Evolutionary conservation across 2,329 filamentous ascomycete genomes (phyloP), one percentile per base, ranked within the genome.

Genomic region (Colletotrichum sp.): DNA sequence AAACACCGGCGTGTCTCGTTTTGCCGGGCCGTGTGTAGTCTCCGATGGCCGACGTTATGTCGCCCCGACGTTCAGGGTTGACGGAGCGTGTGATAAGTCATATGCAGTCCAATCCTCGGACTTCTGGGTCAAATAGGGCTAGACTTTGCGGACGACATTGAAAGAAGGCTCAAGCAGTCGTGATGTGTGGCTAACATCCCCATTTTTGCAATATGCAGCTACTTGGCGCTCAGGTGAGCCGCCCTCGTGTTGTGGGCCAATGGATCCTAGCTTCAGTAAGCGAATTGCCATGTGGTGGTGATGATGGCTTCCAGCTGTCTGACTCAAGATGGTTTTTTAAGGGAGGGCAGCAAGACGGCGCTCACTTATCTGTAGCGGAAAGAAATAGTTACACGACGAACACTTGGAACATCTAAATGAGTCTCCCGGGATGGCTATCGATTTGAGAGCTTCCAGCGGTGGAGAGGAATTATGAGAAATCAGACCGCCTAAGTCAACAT

Each of bases 31-130:
- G 43, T 24, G 0, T 13, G n/a, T 18, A 52, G 43, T 7, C n/a
- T 3, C 43, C 43, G 43, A 2, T 21, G 43, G 43, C 43, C 43
- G 43, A 13, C 43, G n/a, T 52, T 2, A 52, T 52, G 16, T 4
- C 43, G 43, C 43, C 1, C 43, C 2, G 0, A 3, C 2, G n/a
- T 52, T 13, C n/a, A 52, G 43, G 0, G 3, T 13, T 6, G 6
- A 21, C 43, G 0, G 10, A 52, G n/a, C 2, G 12, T 52, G n/a
- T 21, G n/a, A 52, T 24, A 4, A 1, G n/a, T 4, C 43, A 24
- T 10, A 21, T 12, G 43, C 10, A 21, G 6, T 52, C 10, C 1
- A 52, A 6, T 48, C 3, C 9, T 48, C 39, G 39, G 43, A 21
- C n/a, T 2, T 52, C 43, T 24, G n/a, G 1, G n/a, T 24, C n/a